These are phyloP conservation scores for Lactuca saligna DNA, from an alignment of 129 eudicot species.

Conservation along the genomic window DNA sequence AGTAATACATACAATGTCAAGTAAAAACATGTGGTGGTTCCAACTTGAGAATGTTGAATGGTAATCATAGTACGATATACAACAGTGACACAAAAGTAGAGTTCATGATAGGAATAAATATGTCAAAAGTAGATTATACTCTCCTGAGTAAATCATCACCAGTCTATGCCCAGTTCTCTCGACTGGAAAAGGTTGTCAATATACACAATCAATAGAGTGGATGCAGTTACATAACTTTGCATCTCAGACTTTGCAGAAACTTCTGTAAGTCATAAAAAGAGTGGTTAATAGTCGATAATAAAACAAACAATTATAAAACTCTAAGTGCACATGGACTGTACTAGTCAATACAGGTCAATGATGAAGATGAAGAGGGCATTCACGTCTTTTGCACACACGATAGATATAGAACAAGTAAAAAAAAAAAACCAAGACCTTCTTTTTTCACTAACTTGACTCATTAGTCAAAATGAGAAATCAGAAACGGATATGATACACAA, in stretches of 20 bases:
- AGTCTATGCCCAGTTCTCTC: slow-evolving; percentile 76
- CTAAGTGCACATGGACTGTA: not conserved
- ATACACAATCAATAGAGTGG: slow-evolving; percentile 56
- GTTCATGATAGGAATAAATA: not conserved
- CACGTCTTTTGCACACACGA: too few relatives aligned
- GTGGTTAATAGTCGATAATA: slow-evolving; percentile 3
- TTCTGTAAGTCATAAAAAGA: slow-evolving; percentile 44
- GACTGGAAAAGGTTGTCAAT: slow-evolving; percentile 73
- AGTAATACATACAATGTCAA: not conserved
- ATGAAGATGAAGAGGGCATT: too few relatives aligned
- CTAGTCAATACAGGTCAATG: not conserved
- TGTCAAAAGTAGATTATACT: not conserved
- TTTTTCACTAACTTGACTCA: too few relatives aligned
- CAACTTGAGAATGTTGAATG: slow-evolving; percentile 4
- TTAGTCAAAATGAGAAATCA: too few relatives aligned
- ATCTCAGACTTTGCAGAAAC: slow-evolving; percentile 70
- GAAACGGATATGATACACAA: too few relatives aligned
- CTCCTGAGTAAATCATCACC: slow-evolving; percentile 41
- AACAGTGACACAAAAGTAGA: not conserved
- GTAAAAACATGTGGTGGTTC: not conserved
- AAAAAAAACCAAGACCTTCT: too few relatives aligned
- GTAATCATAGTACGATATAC: not conserved
- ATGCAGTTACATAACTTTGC: slow-evolving; percentile 72
- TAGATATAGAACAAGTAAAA: not conserved
- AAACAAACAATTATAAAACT: not conserved